phyloP scores from a whole-genome alignment of 1,139 yeast species.

The Wickerhamomyces sp. region DNA sequence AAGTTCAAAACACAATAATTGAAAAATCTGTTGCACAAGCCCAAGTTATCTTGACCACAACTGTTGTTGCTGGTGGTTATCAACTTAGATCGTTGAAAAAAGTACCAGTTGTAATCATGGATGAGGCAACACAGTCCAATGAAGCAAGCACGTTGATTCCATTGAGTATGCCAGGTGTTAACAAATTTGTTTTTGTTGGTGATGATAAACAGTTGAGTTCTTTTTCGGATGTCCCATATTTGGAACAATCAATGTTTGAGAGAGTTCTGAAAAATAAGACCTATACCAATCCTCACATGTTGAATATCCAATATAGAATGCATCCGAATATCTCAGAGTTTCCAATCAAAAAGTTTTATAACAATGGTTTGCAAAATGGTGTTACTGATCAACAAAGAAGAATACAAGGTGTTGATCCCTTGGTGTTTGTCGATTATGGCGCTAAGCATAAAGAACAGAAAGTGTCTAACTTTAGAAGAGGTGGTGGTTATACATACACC shows the following conservation, averaged over 20 bases:
- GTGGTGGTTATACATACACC: constrained; percentile 45
- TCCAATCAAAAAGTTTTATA: constrained; percentile 53
- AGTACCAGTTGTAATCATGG: constrained; percentile 65
- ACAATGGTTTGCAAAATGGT: constrained; percentile 53
- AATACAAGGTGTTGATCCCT: constrained; percentile 42
- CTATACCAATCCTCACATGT: constrained; percentile 56
- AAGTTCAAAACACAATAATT: constrained; percentile 38
- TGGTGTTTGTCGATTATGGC: constrained; percentile 49
- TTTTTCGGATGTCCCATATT: constrained; percentile 58
- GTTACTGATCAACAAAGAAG: constrained; percentile 44
- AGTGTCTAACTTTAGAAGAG: constrained; percentile 39
- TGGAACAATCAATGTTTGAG: constrained; percentile 56
- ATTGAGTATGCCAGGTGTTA: constrained; percentile 61
- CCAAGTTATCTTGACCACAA: constrained; percentile 64
- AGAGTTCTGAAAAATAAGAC: constrained; percentile 52
- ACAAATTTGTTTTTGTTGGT: constrained; percentile 66
- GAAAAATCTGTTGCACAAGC: constrained; percentile 56
- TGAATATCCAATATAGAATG: constrained; percentile 71
- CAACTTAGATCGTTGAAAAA: constrained; percentile 50
- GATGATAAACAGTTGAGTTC: constrained; percentile 61
- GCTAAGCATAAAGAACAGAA: constrained; percentile 39
- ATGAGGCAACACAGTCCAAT: constrained; percentile 68
- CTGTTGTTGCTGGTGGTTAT: constrained; percentile 67
- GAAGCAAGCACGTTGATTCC: constrained; percentile 70
- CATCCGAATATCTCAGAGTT: constrained; percentile 54